Evolutionary conservation across 345 rosid genomes (phyloP).

Genomic region (Corchorus olitorius): DNA sequence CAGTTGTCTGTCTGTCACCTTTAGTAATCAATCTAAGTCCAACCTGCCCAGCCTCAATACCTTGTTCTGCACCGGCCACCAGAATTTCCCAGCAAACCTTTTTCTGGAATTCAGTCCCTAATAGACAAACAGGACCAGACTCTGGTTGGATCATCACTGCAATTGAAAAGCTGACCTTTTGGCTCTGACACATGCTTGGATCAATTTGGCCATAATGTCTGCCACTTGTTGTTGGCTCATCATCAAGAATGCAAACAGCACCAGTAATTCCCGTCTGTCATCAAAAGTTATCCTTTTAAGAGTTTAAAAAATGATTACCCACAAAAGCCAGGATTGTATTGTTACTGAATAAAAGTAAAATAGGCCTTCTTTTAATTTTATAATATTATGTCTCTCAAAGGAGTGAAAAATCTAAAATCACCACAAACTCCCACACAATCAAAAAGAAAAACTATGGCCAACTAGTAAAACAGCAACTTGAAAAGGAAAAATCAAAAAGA

Average conservation of each 20-base stretch:
- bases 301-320: neutral
- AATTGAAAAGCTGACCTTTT: constrained; percentile 86
- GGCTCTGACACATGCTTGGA: constrained; percentile 68
- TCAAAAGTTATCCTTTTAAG: constrained; percentile 6
- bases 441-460: too few species aligned
- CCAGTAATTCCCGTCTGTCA: constrained; percentile 85
- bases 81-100: constrained; percentile 96
- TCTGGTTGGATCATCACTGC: constrained; percentile 95
- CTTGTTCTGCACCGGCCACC: constrained; percentile 99
- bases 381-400: constrained; percentile 5
- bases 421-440: neutral
- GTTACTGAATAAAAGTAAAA: neutral
- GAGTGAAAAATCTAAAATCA: neutral
- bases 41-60: constrained; percentile 99
- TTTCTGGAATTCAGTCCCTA: constrained; percentile 96
- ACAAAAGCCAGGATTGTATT: neutral
- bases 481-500: neutral
- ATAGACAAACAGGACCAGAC: constrained; percentile 98
- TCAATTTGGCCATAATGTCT: constrained; percentile 89
- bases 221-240: constrained; percentile 89
- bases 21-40: constrained; percentile 91
- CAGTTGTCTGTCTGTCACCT: constrained; percentile 90
- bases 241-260: constrained; percentile 93
- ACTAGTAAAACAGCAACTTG: neutral
- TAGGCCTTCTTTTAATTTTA: neutral